Percentiles rank a stretch among this genome's conserved stretches.
phyloP scores from a whole-genome alignment of 2,329 filamentous ascomycete species.

The Cladophialophora immunda region DNA sequence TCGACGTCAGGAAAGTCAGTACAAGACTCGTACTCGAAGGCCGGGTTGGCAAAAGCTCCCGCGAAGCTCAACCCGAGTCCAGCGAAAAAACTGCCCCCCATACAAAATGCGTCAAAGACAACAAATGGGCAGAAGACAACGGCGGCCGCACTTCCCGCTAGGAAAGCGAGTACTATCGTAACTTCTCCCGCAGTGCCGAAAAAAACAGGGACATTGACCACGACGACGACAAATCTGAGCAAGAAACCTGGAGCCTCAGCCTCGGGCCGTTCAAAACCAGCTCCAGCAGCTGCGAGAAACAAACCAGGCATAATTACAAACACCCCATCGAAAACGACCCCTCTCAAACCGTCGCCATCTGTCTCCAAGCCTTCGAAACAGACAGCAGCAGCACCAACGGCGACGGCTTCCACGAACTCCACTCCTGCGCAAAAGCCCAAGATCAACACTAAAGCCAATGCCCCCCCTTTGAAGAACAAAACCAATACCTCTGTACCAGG shows the following conservation, averaged over 20 bases:
- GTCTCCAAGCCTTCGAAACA: neutral
- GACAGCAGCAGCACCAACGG: too few relatives aligned
- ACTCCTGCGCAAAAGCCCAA: neutral
- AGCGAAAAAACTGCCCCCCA: neutral
- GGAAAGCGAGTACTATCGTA: neutral
- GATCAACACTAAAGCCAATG: neutral
- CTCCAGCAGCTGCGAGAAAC: neutral
- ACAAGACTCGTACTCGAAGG: neutral
- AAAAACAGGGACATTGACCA: neutral
- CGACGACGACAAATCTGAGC: neutral
- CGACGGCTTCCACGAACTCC: neutral
- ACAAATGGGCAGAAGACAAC: slow-evolving; percentile 15
- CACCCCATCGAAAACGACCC: neutral
- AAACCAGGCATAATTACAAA: neutral
- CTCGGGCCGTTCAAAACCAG: neutral
- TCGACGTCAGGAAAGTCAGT: slow-evolving; percentile 22
- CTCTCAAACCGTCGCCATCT: neutral
- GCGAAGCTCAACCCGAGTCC: neutral
- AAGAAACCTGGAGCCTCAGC: neutral
- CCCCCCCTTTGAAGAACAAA: slow-evolving; percentile 5
- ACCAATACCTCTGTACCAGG: neutral
- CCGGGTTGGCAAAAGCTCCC: slow-evolving; percentile 2
- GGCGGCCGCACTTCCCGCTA: slow-evolving; percentile 6
- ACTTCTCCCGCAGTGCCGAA: neutral
- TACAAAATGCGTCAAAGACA: slow-evolving; percentile 8